These are phyloP conservation scores for Penicillium nucicola DNA, from an alignment of 495 filamentous ascomycete species.

Conservation along the genomic window DNA sequence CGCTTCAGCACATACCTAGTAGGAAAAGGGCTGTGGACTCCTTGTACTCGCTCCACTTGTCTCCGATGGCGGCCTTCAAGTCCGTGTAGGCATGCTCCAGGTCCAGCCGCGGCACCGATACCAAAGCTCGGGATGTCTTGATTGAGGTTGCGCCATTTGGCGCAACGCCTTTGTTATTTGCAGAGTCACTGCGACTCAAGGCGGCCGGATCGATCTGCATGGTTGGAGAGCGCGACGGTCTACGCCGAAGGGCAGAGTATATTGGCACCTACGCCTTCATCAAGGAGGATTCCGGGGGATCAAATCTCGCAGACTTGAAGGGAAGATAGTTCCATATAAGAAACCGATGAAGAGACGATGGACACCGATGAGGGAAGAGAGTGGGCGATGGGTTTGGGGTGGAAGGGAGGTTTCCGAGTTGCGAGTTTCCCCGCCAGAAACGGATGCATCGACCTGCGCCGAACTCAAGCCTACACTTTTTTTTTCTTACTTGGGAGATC, in stretches of 20 bases:
- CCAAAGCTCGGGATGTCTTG: constrained; percentile 55
- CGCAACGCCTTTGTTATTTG: constrained; percentile 59
- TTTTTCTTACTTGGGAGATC: no score
- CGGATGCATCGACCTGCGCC: constrained; percentile 17
- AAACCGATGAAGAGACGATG: constrained; percentile 29
- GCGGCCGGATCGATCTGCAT: constrained; percentile 90
- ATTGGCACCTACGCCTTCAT: constrained; percentile 42
- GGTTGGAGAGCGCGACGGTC: constrained; percentile 42
- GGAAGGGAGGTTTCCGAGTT: constrained; percentile 22
- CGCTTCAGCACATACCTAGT: constrained; percentile 58
- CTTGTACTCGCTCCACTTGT: constrained; percentile 88
- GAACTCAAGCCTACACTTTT: constrained; percentile 6
- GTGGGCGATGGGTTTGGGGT: constrained; percentile 24
- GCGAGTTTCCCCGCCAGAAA: constrained; percentile 31
- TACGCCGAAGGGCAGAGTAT: constrained; percentile 39
- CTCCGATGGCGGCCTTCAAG: constrained; percentile 75
- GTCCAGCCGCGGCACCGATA: constrained; percentile 79
- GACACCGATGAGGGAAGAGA: constrained; percentile 15
- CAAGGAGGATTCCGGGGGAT: constrained; percentile 20
- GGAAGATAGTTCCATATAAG: constrained; percentile 8
- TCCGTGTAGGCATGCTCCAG: constrained; percentile 85
- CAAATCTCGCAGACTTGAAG: background rate
- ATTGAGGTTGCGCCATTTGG: constrained; percentile 53
- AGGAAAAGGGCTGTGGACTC: constrained; percentile 76
- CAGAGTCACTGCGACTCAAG: constrained; percentile 66